phyloP scores from a whole-genome alignment of 1,139 yeast genomes.

The Pichia sp. region DNA sequence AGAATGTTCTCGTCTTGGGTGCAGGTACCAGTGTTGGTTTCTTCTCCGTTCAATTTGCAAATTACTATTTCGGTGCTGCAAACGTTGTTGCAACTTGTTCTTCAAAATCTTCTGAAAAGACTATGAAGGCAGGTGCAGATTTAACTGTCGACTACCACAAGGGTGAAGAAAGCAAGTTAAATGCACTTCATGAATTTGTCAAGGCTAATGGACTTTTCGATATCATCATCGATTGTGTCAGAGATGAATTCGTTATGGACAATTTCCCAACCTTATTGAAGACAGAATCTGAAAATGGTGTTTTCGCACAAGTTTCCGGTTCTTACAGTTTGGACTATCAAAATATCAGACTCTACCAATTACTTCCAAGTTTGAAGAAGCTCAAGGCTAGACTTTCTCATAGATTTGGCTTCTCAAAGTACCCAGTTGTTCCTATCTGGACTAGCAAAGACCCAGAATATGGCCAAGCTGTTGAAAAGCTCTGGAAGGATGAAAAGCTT shows the following conservation, averaged over 20 bases:
- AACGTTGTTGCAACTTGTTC: constrained; percentile 40
- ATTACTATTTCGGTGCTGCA: constrained; percentile 35
- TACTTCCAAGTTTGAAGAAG: constrained; percentile 10
- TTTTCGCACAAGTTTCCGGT: constrained; percentile 31
- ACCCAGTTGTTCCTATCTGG: constrained; percentile 13
- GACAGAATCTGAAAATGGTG: constrained; percentile 24
- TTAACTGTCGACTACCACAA: constrained; percentile 20
- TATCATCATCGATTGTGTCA: constrained; percentile 24
- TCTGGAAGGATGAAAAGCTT: constrained; percentile 38
- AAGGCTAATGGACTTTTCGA: constrained; percentile 36
- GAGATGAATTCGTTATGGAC: constrained; percentile 17
- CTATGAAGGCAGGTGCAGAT: constrained; percentile 17
- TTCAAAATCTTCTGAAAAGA: constrained; percentile 15
- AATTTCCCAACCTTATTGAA: constrained; percentile 17
- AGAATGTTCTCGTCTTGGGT: constrained; percentile 52
- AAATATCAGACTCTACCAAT: constrained; percentile 4
- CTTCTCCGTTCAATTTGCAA: constrained; percentile 51
- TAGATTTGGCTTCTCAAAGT: constrained; percentile 18
- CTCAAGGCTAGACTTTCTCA: background rate
- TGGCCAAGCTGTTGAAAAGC: constrained; percentile 21
- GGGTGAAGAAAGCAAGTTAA: constrained; percentile 27
- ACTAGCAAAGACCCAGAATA: constrained; percentile 12
- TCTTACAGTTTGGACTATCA: constrained; percentile 23
- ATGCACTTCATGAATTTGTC: constrained; percentile 29
- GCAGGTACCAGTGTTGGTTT: constrained; percentile 72